Evolutionary conservation across 495 filamentous ascomycete species (phyloP).

Genomic region (Aspergillus diversus): DNA sequence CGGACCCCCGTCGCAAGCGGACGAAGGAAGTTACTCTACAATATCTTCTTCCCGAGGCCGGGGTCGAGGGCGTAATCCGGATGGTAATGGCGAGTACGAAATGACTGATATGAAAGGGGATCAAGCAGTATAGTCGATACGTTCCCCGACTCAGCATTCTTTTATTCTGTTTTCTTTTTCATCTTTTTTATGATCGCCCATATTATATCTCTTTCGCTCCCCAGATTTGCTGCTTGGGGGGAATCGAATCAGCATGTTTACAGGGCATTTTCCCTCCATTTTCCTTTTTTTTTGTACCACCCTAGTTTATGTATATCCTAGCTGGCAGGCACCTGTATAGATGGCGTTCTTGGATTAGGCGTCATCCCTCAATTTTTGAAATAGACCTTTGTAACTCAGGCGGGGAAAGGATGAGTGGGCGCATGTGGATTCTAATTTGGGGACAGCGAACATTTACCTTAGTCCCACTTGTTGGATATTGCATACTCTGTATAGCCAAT

Average conservation of each 20-base stretch:
- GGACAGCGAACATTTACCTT: background rate
- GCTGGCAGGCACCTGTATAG: conserved; percentile 41
- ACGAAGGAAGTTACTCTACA: conserved; percentile 32
- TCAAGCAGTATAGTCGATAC: conserved; percentile 35
- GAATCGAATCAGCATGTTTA: no score
- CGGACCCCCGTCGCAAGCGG: conserved; percentile 29
- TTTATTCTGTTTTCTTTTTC: conserved; percentile 8
- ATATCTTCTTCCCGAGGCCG: conserved; percentile 37
- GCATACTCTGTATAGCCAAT: conserved; percentile 11
- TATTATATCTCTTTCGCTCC: conserved; percentile 7
- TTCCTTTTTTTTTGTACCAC: conserved; percentile 8
- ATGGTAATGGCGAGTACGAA: conserved; percentile 75
- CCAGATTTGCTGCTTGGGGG: background rate
- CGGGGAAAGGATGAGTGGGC: conserved; percentile 1
- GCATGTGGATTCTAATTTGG: conserved; percentile 2
- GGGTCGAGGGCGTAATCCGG: conserved; percentile 47
- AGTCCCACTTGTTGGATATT: background rate
- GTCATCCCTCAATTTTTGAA: conserved; percentile 22
- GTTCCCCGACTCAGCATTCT: conserved; percentile 3
- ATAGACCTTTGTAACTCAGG: conserved; percentile 19
- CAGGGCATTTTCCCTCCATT: background rate
- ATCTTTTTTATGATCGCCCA: conserved; percentile 11
- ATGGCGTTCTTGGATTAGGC: conserved; percentile 38
- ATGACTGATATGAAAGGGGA: conserved; percentile 70
- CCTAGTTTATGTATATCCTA: conserved; percentile 41